Conservation (phyloP, 169 alveolate species). For the Plasmodium falciparum region DNA sequence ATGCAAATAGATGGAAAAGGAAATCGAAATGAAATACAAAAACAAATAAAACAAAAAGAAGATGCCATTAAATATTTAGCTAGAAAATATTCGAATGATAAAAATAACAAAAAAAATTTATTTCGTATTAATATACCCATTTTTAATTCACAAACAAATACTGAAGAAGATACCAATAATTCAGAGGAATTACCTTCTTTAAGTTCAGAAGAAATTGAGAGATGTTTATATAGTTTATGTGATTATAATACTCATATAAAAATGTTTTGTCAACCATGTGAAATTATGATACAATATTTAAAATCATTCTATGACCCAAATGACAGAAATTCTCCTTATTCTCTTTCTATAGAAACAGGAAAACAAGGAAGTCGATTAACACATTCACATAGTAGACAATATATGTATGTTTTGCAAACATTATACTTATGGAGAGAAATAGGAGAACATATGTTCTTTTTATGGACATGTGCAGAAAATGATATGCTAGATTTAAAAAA, state of each 20-base stretch:
- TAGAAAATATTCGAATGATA: constrained; percentile 77
- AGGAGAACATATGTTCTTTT: constrained; percentile 89
- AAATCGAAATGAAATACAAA: constrained; percentile 81
- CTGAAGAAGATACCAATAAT: constrained; percentile 56
- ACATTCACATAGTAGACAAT: constrained; percentile 93
- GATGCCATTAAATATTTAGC: constrained; percentile 82
- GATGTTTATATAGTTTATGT: constrained; percentile 92
- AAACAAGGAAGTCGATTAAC: constrained; percentile 89
- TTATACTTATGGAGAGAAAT: constrained; percentile 94
- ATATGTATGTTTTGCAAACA: constrained; percentile 92
- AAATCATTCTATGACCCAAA: constrained; percentile 84
- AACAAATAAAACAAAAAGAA: constrained; percentile 86
- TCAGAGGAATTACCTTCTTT: constrained; percentile 79
- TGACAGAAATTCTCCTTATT: constrained; percentile 83
- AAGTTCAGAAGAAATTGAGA: constrained; percentile 92
- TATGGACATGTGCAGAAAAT: constrained; percentile 94
- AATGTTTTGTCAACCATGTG: constrained; percentile 89
- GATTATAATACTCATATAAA: constrained; percentile 91
- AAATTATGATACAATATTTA: constrained; percentile 86
- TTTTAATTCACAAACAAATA: constrained; percentile 77
- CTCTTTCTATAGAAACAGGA: constrained; percentile 87
- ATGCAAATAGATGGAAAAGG: constrained; percentile 81
- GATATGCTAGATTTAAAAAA: constrained; percentile 90
- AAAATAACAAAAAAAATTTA: constrained; percentile 70
- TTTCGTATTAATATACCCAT: constrained; percentile 77